A percentile compares a stretch with the other conserved stretches of the same genome.
phyloP scores from a whole-genome alignment of 2,329 filamentous ascomycete genomes.

The Clarireedia sp. region DNA sequence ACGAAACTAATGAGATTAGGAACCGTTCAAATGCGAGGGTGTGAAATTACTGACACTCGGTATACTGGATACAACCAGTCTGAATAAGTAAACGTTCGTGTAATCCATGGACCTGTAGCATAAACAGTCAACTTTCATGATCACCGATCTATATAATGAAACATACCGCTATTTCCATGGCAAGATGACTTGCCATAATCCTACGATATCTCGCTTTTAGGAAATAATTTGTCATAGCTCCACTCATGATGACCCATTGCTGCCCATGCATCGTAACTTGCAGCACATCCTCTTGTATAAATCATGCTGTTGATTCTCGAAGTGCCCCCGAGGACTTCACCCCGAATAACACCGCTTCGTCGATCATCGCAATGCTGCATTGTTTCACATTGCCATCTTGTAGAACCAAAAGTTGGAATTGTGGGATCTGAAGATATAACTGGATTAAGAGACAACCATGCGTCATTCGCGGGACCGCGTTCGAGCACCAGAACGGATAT shows the following conservation, averaged over 20 bases:
- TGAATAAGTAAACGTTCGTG: neutral
- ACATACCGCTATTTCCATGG: neutral
- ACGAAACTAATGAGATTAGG: neutral
- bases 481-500: too few relatives aligned
- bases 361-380: conserved; percentile 6
- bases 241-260: conserved; percentile 38
- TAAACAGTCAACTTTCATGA: neutral
- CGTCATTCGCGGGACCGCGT: neutral
- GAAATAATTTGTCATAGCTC: conserved; percentile 35
- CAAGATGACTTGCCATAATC: neutral
- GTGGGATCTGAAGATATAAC: neutral
- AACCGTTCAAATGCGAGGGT: neutral
- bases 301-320: conserved; percentile 35
- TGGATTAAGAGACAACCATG: neutral
- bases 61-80: neutral
- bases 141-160: neutral
- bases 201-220: conserved; percentile 24
- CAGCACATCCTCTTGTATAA: conserved; percentile 31
- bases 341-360: neutral
- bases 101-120: neutral
- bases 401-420: neutral
- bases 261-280: conserved; percentile 39
- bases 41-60: neutral
- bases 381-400: conserved; percentile 1
- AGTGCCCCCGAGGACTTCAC: conserved; percentile 31